Evolutionary conservation across 306 rosid species (phyloP).

Genomic region (Astragalus membranaceus): DNA sequence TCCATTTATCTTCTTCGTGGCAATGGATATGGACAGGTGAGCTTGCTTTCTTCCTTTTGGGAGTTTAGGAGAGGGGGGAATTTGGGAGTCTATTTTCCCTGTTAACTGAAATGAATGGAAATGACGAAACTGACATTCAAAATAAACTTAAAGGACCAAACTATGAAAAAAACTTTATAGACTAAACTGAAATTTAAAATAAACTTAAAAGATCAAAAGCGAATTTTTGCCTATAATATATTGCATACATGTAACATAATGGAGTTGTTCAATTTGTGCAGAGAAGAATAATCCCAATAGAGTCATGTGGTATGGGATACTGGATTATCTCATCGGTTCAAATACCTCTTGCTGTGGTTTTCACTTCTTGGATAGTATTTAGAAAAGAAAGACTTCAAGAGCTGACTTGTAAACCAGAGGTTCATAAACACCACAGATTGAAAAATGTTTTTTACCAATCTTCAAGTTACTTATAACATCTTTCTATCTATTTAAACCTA

Average conservation of each 20-base stretch:
- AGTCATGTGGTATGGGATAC: conserved; percentile 71
- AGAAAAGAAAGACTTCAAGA: conserved; percentile 42
- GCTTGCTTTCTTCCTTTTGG: background rate
- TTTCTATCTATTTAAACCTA: background rate
- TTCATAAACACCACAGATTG: conserved; percentile 9
- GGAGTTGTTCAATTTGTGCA: conserved; percentile 31
- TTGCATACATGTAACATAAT: background rate
- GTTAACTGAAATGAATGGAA: too few relatives aligned
- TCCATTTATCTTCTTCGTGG: conserved; percentile 75
- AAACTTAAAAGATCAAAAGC: too few relatives aligned
- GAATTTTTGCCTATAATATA: too few relatives aligned
- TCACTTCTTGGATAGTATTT: conserved; percentile 59
- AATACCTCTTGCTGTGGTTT: conserved; percentile 67
- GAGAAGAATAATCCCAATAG: conserved; percentile 57
- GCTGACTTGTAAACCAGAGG: conserved; percentile 39
- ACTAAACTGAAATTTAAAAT: too few relatives aligned
- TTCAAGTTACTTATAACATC: background rate
- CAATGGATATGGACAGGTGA: conserved; percentile 59
- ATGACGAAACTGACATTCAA: too few relatives aligned
- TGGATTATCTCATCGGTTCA: conserved; percentile 75
- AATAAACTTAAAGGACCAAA: too few relatives aligned
- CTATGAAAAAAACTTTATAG: too few relatives aligned
- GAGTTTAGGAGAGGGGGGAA: too few relatives aligned
- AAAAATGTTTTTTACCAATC: background rate
- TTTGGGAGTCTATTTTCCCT: too few relatives aligned